A percentile compares a stretch with the other conserved stretches of the same genome.
phyloP scores from a whole-genome alignment of 2,329 filamentous ascomycete genomes.

The Lecanoromycetidae sp. region DNA sequence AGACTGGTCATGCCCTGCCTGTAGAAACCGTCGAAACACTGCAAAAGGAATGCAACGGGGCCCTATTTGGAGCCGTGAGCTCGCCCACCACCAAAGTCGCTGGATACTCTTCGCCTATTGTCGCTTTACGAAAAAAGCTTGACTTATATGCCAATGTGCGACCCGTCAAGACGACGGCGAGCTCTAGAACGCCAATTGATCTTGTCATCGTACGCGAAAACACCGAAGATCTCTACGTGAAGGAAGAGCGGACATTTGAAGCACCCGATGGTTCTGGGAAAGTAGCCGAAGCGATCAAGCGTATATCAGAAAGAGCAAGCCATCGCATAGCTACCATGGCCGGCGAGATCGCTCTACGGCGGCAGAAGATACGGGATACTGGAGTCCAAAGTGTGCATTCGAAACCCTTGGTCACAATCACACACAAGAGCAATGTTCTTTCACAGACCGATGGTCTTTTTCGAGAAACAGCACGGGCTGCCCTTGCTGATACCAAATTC shows the following conservation, averaged over 20 bases:
- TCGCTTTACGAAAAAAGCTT: conserved; percentile 88
- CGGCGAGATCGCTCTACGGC: conserved; percentile 79
- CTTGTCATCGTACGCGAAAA: conserved; percentile 98
- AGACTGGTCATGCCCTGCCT: conserved; percentile 76
- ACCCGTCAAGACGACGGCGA: conserved; percentile 72
- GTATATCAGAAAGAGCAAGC: conserved; percentile 76
- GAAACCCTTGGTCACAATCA: conserved; percentile 76
- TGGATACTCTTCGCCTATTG: conserved; percentile 93
- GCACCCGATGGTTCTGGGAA: conserved; percentile 57
- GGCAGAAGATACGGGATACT: conserved; percentile 64
- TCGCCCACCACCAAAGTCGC: conserved; percentile 81
- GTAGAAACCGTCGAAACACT: conserved; percentile 84
- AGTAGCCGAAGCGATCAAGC: conserved; percentile 95
- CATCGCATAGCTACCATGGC: conserved; percentile 85
- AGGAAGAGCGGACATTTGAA: conserved; percentile 79
- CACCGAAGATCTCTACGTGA: conserved; percentile 96
- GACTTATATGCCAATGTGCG: conserved; percentile 96
- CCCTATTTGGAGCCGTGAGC: conserved; percentile 87
- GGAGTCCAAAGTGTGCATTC: conserved; percentile 43
- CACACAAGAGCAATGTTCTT: conserved; percentile 96
- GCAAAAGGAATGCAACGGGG: conserved; percentile 83
- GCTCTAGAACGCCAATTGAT: conserved; percentile 57
- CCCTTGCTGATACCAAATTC: conserved; percentile 57
- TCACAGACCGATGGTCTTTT: conserved; percentile 95
- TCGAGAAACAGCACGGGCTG: conserved; percentile 63